phyloP scores from a whole-genome alignment of 2,329 filamentous ascomycete genomes.

The Thermomyces lanuginosus region DNA sequence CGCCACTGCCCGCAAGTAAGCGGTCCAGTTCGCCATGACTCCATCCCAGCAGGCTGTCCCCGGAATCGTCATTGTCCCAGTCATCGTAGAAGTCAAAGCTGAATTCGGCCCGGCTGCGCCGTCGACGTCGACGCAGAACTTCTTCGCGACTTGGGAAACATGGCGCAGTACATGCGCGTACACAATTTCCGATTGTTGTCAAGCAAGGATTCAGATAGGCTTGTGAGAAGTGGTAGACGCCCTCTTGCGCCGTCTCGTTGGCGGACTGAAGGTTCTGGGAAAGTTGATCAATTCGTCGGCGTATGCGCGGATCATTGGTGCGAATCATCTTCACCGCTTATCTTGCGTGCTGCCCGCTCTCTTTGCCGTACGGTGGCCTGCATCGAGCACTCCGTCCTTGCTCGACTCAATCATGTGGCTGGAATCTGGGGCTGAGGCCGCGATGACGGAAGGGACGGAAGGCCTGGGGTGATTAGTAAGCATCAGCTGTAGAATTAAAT shows the following conservation, averaged over 20 bases:
- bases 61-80: constrained; percentile 56
- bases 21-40: constrained; percentile 73
- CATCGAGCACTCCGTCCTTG: no score
- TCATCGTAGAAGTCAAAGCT: constrained; percentile 97
- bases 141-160: constrained; percentile 57
- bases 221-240: constrained; percentile 78
- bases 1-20: constrained; percentile 52
- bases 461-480: neutral
- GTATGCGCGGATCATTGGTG: constrained; percentile 64
- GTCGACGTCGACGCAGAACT: constrained; percentile 47
- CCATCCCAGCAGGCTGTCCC: constrained; percentile 54
- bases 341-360: neutral
- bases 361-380: no score
- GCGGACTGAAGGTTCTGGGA: constrained; percentile 78
- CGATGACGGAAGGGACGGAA: neutral
- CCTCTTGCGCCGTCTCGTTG: constrained; percentile 79
- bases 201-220: constrained; percentile 73
- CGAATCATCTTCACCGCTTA: constrained; percentile 38
- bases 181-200: constrained; percentile 44
- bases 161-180: constrained; percentile 54
- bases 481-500: no score
- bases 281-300: constrained; percentile 85
- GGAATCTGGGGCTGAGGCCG: no score
- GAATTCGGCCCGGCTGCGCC: constrained; percentile 55
- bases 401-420: no score